Percentiles rank a stretch among this genome's conserved stretches.
phyloP scores from a whole-genome alignment of 2,329 filamentous ascomycete species.

The Chaetoscypha palmicola region DNA sequence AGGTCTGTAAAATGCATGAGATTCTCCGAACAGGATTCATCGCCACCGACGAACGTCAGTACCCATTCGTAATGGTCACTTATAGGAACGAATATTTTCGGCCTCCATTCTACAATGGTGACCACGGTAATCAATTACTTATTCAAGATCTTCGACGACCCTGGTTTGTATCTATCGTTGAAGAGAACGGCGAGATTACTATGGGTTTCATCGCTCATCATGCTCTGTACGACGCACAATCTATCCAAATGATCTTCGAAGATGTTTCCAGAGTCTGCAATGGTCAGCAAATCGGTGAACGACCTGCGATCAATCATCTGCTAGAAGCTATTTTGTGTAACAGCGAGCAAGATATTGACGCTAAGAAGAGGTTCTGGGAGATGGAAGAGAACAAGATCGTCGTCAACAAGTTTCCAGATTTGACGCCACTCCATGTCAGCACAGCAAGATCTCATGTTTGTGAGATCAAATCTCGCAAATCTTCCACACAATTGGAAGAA shows the following conservation, averaged over 20 bases:
- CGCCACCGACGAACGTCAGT: conserved; percentile 49
- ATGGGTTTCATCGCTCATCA: conserved; percentile 49
- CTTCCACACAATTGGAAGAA: conserved; percentile 43
- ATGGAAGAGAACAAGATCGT: conserved; percentile 44
- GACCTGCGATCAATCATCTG: conserved; percentile 35
- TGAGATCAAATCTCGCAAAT: conserved; percentile 34
- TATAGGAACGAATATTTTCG: conserved; percentile 35
- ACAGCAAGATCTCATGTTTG: conserved; percentile 29
- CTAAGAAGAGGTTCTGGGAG: conserved; percentile 56
- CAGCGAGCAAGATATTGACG: conserved; percentile 23
- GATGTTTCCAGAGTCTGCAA: conserved; percentile 44
- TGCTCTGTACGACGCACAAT: conserved; percentile 77
- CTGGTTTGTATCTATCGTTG: conserved; percentile 22
- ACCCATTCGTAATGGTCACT: conserved; percentile 70
- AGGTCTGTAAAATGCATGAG: conserved; percentile 48
- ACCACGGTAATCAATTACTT: conserved; percentile 1
- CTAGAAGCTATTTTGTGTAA: conserved; percentile 39
- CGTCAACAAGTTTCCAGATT: conserved; percentile 66
- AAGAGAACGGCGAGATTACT: conserved; percentile 7
- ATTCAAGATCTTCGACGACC: conserved; percentile 17
- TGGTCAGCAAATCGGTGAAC: conserved; percentile 20
- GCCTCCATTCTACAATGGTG: conserved; percentile 36
- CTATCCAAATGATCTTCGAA: conserved; percentile 56
- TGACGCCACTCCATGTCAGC: conserved; percentile 54
- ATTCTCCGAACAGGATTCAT: conserved; percentile 74